Base-by-base conservation (phyloP, 177 flowering plant genomes). In the Vitis hybrid region DNA sequence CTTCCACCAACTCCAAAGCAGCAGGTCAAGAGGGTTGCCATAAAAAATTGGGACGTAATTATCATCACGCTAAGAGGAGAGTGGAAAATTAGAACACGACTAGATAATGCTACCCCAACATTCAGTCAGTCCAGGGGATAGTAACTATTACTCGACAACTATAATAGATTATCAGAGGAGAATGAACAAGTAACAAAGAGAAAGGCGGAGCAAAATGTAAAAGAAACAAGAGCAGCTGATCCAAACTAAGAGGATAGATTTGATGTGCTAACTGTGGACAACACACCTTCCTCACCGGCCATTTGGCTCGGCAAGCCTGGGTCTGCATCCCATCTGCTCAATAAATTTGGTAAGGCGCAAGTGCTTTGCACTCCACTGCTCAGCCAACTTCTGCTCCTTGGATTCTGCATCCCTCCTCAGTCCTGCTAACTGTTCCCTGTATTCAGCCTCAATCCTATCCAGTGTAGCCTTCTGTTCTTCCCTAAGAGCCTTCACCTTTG, bases 301-400 rank as follows among this genome's bases (percentile, higher is more conserved):
- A 65, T 77, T 80, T 3, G 83, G 66, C 62, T 86, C 87, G 3
- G 76, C 39, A 21, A 70, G 66, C 74, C 79, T 71, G 4, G 80
- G 18, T 50, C 87, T 76, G 75, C 86, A 85, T 2, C 90, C 90
- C 70, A 84, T 81, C 82, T 89, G 98, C 76, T 93, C 95, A 26
- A 94, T 80, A 78, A 90, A 86, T 78, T 86, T 89, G 1, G 84
- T 69, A 11, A 94, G 86, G 15, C 88, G 87, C 66, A 76, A 5
- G 71, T 91, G 97, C 79, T 88, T 88, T 9, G 89, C 78, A 33
- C 85, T 76, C 99, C 99, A 93, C 74, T 87, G 94, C 64, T 93
- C 96, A 2, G 86, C 87, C 74, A 93, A 64, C 70, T 89, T 93
- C 82, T 87, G 94, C 78, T 95, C 97, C 79, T 95, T 93, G 8